Conservation (phyloP, 140 eudicot genomes). For the Senecio squalidus region DNA sequence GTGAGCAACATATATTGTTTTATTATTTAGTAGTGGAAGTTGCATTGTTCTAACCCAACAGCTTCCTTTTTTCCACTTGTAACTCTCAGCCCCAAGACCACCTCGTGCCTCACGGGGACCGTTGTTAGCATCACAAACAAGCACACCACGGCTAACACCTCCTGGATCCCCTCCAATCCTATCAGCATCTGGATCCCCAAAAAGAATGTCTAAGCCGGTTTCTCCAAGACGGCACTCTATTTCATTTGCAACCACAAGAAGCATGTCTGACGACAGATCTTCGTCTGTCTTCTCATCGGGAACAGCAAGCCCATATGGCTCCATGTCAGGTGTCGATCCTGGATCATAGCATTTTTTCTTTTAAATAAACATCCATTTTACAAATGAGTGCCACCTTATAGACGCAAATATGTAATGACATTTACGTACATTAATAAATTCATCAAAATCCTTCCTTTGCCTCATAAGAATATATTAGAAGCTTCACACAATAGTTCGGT, state of each 20-base stretch:
- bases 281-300: constrained; percentile 54
- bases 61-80: neutral
- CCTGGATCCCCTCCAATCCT: constrained; percentile 81
- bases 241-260: constrained; percentile 56
- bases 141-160: constrained; percentile 83
- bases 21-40: neutral
- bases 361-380: neutral
- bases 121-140: constrained; percentile 69
- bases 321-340: constrained; percentile 62
- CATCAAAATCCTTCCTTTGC: neutral
- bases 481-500: no score
- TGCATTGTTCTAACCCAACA: no score
- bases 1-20: constrained; percentile 34
- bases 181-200: constrained; percentile 82
- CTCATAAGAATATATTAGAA: neutral
- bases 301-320: constrained; percentile 53
- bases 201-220: constrained; percentile 52
- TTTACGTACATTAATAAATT: neutral
- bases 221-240: constrained; percentile 88
- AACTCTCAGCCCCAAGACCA: constrained; percentile 51
- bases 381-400: neutral
- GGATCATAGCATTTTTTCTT: constrained; percentile 41
- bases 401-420: neutral
- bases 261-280: constrained; percentile 60
- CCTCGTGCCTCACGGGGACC: constrained; percentile 52